Evolutionary conservation across 1,284 basidiomycete species (phyloP).

Genomic region (Leucoagaricus sp.): DNA sequence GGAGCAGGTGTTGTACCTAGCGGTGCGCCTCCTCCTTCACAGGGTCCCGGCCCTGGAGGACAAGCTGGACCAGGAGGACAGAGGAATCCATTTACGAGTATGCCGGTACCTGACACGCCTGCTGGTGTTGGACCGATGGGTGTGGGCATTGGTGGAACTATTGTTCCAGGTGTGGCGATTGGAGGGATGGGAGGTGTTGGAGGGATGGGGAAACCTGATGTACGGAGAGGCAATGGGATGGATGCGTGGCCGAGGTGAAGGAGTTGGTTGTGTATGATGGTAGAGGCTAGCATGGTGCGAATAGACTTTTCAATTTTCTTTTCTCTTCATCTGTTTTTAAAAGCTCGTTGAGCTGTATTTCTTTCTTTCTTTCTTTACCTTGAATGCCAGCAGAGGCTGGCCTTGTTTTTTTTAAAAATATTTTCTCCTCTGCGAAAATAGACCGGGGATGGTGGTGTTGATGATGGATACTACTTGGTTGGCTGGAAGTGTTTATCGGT

Average conservation of each 20-base stretch:
- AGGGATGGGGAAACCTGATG: conserved; percentile 33
- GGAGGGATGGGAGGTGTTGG: not conserved
- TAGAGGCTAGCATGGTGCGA: conserved; percentile 14
- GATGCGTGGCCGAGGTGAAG: conserved; percentile 76
- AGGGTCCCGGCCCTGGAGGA: conserved; percentile 1
- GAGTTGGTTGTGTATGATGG: not conserved
- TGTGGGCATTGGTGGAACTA: not conserved
- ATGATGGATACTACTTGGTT: too few relatives aligned
- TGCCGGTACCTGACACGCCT: conserved; percentile 24
- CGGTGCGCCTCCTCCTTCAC: conserved; percentile 33
- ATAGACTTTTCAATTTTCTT: not conserved
- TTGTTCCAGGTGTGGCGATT: conserved; percentile 34
- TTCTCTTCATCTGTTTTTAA: conserved; percentile 5
- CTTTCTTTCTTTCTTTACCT: conserved; percentile 4
- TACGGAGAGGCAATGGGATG: conserved; percentile 66
- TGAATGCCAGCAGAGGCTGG: conserved; percentile 15
- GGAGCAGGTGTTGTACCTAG: conserved; percentile 57
- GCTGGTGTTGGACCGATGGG: conserved; percentile 23
- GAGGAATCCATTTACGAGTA: conserved; percentile 56
- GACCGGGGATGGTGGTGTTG: not conserved
- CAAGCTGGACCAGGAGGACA: conserved; percentile 34
- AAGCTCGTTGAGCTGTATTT: conserved; percentile 13
- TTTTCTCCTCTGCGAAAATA: conserved; percentile 1
- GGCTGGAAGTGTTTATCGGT: not conserved
- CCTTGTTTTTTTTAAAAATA: conserved; percentile 22